Evolutionary conservation across 257 asterid species (phyloP).

Genomic region (Capsicum rhomboideum): DNA sequence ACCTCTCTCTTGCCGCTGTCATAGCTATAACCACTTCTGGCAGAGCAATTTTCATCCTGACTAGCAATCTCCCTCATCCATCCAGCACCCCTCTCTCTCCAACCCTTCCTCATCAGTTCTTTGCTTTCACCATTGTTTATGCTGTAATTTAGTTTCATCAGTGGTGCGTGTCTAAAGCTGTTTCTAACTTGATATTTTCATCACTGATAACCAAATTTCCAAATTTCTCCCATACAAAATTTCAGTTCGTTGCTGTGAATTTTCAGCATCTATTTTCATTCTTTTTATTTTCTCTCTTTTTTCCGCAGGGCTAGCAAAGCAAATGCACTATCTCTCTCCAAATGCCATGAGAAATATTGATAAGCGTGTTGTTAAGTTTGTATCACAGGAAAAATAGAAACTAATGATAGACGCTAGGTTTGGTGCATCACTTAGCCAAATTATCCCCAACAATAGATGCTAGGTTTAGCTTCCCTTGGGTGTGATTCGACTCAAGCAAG

Average conservation of each 20-base stretch:
- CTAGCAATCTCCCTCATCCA: neutral
- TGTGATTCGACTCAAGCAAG: neutral
- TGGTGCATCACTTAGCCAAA: neutral
- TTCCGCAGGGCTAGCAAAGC: neutral
- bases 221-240: neutral
- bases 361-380: neutral
- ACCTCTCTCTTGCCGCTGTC: neutral
- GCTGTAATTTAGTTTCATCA: neutral
- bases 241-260: too few species aligned
- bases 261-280: neutral
- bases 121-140: neutral
- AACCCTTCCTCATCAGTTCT: neutral
- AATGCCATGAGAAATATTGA: neutral
- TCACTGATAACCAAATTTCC: neutral
- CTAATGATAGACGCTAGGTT: too few species aligned
- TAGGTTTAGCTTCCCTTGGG: neutral
- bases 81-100: neutral
- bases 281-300: neutral
- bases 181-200: neutral
- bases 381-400: too few species aligned
- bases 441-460: neutral
- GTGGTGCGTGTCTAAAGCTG: neutral
- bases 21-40: neutral
- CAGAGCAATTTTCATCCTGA: neutral
- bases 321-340: neutral